Percentiles rank a stretch among this genome's conserved stretches.
Conservation (phyloP, 2,329 filamentous ascomycete genomes). For the Fusarium decemcellulare region DNA sequence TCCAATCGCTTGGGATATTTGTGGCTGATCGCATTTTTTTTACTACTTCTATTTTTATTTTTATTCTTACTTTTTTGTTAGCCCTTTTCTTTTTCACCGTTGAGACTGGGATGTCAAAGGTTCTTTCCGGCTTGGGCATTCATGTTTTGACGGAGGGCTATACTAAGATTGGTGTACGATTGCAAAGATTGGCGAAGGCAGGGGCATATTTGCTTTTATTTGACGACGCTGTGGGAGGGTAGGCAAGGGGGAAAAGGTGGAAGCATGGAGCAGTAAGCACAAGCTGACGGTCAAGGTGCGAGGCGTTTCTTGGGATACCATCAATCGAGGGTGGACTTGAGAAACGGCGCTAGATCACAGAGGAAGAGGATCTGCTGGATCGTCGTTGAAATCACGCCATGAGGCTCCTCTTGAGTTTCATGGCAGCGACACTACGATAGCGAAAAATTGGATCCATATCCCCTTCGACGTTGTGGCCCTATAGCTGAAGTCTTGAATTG, state of each 20-base stretch:
- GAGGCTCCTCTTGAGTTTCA: constrained; percentile 34
- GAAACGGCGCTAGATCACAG: constrained; percentile 35
- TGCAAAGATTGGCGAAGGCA: constrained; percentile 24
- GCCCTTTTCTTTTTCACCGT: constrained; percentile 32
- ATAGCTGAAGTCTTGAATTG: constrained; percentile 38
- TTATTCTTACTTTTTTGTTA: constrained; percentile 35
- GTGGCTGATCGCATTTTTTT: constrained; percentile 41
- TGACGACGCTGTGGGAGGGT: constrained; percentile 7
- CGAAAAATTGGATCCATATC: constrained; percentile 34
- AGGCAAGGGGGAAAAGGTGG: constrained; percentile 1
- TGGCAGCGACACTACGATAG: constrained; percentile 22
- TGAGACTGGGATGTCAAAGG: constrained; percentile 29
- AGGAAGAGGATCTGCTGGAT: constrained; percentile 41
- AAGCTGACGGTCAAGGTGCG: constrained; percentile 5
- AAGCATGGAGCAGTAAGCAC: constrained; percentile 18
- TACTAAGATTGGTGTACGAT: constrained; percentile 37
- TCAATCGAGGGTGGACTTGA: constrained; percentile 28
- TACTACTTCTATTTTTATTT: constrained; percentile 7
- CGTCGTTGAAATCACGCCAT: constrained; percentile 41
- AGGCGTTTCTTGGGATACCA: constrained; percentile 20
- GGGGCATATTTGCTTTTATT: constrained; percentile 19
- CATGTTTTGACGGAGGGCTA: constrained; percentile 37
- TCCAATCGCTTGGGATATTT: constrained; percentile 44
- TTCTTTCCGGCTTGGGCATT: constrained; percentile 24
- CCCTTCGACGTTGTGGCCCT: constrained; percentile 16